These are phyloP conservation scores for Russula emetica DNA, from an alignment of 768 basidiomycete genomes.

Conservation along the genomic window DNA sequence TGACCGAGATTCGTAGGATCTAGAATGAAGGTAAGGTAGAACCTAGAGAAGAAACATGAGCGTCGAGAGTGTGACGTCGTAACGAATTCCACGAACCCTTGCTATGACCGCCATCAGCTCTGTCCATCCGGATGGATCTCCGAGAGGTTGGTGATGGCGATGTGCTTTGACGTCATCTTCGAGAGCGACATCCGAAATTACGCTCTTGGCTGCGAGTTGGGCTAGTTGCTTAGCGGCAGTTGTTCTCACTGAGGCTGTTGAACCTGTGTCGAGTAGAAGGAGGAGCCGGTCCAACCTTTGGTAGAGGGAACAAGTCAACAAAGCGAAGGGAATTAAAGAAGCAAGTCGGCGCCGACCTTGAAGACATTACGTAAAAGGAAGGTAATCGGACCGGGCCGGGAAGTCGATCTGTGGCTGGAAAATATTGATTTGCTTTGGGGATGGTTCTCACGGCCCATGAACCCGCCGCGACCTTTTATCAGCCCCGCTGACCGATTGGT, in stretches of 20 bases:
- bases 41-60: conserved; percentile 47
- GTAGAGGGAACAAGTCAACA: neutral
- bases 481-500: conserved; percentile 19
- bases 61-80: neutral
- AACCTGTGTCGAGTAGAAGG: conserved; percentile 91
- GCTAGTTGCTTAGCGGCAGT: conserved; percentile 98
- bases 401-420: conserved; percentile 39
- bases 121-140: conserved; percentile 77
- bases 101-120: conserved; percentile 88
- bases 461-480: conserved; percentile 31
- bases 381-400: conserved; percentile 50
- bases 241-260: conserved; percentile 79
- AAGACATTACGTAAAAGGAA: conserved; percentile 64
- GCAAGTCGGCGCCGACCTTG: conserved; percentile 47
- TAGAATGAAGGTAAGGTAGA: conserved; percentile 85
- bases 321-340: conserved; percentile 22
- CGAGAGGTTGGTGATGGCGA: conserved; percentile 53
- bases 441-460: conserved; percentile 38
- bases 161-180: conserved; percentile 71
- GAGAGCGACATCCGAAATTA: conserved; percentile 75
- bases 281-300: conserved; percentile 93
- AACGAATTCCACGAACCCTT: conserved; percentile 53
- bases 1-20: conserved; percentile 86
- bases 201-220: conserved; percentile 81
- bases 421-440: conserved; percentile 41